These are phyloP conservation scores for Solanum hybrid DNA, from an alignment of 305 asterid genomes.

Conservation along the genomic window DNA sequence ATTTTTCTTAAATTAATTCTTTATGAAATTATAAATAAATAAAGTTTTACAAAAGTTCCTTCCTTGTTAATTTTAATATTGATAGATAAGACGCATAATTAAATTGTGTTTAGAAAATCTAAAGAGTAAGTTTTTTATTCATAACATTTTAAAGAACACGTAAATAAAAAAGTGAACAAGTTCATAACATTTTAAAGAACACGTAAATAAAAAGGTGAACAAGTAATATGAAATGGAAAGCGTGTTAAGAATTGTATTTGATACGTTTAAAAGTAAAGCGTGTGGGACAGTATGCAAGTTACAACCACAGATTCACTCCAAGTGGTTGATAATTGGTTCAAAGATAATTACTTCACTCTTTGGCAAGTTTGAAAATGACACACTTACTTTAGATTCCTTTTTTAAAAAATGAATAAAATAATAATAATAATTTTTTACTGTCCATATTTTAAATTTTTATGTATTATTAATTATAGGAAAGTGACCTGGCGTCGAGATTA, in stretches of 20 bases:
- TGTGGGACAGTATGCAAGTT: background rate
- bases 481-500: conserved; percentile 1
- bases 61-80: background rate
- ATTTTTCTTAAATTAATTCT: background rate
- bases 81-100: background rate
- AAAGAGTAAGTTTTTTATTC: background rate
- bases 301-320: background rate
- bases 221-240: background rate
- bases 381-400: background rate
- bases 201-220: background rate
- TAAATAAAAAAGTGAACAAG: background rate
- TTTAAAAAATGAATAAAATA: background rate
- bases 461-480: background rate
- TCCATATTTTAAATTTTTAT: background rate
- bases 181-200: background rate
- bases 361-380: background rate
- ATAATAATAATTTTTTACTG: background rate
- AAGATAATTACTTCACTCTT: conserved; percentile 5
- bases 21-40: background rate
- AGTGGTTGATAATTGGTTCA: background rate
- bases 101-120: background rate
- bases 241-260: background rate
- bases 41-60: background rate
- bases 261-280: background rate
- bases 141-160: rapidly evolving